These are phyloP conservation scores for Dactylellina drechsleri DNA, from an alignment of 2,329 filamentous ascomycete species.

Conservation along the genomic window DNA sequence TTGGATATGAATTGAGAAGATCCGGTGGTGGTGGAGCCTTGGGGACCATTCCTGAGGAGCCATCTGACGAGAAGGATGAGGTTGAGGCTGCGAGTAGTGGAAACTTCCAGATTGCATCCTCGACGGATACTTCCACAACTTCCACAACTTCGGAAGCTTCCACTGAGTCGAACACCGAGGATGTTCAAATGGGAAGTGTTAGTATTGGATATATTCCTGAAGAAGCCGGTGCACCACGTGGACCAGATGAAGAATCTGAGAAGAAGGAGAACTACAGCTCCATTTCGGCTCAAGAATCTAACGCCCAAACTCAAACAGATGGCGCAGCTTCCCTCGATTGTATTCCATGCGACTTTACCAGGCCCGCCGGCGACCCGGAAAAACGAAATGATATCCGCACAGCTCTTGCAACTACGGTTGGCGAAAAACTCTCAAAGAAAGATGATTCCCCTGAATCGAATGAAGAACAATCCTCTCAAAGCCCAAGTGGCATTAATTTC, in stretches of 20 bases:
- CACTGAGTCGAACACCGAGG: neutral
- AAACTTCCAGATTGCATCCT: constrained; percentile 12
- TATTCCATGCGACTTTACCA: neutral
- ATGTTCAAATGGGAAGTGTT: neutral
- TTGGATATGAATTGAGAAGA: constrained; percentile 28
- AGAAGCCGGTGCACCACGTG: neutral
- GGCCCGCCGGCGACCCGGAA: neutral
- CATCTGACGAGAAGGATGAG: neutral
- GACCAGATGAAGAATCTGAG: neutral
- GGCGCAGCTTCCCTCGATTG: neutral
- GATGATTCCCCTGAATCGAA: too few species aligned
- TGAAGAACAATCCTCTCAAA: too few species aligned
- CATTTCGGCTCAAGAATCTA: neutral
- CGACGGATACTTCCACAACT: constrained; percentile 9
- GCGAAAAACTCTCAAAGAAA: too few species aligned
- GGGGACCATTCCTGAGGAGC: neutral
- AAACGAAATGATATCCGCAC: neutral
- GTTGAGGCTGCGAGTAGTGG: neutral
- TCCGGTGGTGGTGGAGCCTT: neutral
- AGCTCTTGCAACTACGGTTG: neutral
- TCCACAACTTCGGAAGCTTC: constrained; percentile 2
- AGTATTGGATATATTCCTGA: neutral
- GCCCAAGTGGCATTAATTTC: too few species aligned
- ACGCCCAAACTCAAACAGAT: neutral
- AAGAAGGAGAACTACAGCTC: neutral